Evolutionary conservation across 208 protist species (phyloP).

Genomic region (Leishmania guyanensis): DNA sequence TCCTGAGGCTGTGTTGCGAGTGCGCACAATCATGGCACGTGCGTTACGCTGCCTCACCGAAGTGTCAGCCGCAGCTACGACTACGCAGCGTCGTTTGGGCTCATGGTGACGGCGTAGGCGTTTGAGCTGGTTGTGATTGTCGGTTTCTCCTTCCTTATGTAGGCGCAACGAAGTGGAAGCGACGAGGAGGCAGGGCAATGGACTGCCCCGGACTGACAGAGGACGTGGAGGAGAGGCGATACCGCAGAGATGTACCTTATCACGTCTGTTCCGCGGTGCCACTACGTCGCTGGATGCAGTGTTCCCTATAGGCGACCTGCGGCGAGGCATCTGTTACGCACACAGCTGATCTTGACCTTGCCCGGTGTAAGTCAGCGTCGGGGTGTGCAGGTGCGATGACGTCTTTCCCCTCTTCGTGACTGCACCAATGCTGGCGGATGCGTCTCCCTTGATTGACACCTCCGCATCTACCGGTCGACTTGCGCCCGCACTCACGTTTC

Average conservation of each 20-base stretch:
- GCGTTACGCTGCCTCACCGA: constrained; percentile 16
- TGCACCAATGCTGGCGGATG: not conserved
- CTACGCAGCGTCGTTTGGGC: constrained; percentile 36
- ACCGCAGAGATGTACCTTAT: not conserved
- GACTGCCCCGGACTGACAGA: not conserved
- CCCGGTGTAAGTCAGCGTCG: not conserved
- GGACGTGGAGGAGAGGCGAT: not conserved
- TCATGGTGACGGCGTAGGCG: constrained; percentile 48
- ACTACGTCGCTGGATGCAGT: not conserved
- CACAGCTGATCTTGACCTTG: not conserved
- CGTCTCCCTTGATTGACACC: not conserved
- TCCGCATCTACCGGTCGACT: not conserved
- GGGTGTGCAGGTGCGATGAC: not conserved
- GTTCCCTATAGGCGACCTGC: not conserved
- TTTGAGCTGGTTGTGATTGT: constrained; percentile 37
- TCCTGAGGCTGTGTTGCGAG: constrained; percentile 41
- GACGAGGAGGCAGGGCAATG: not conserved
- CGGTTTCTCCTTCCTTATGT: constrained; percentile 38
- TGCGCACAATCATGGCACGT: constrained; percentile 39
- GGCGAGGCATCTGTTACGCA: not conserved
- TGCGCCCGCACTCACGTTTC: not conserved
- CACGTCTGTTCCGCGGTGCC: not conserved
- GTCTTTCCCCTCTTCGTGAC: not conserved
- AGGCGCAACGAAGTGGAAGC: not conserved
- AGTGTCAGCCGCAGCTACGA: constrained; percentile 32